phyloP scores from a whole-genome alignment of 2,329 filamentous ascomycete genomes.

The Conoideocrella luteorostrata region DNA sequence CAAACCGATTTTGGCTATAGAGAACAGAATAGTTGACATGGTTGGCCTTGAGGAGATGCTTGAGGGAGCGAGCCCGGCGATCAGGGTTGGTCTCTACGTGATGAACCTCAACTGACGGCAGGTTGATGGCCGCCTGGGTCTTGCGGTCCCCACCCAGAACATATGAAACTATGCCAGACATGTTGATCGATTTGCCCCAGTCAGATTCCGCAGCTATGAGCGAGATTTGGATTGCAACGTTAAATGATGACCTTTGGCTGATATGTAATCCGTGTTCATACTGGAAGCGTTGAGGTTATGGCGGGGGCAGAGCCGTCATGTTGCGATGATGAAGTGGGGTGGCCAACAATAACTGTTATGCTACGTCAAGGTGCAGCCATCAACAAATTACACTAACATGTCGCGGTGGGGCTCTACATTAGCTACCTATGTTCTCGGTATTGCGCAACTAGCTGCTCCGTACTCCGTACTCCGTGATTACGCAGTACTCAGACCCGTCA shows the following conservation, averaged over 20 bases:
- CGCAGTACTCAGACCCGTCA: too few relatives aligned
- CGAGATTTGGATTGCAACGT: background rate
- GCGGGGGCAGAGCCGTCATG: background rate
- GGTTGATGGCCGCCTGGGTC: slow-evolving; percentile 37
- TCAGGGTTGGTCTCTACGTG: slow-evolving; percentile 75
- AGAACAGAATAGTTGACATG: slow-evolving; percentile 84
- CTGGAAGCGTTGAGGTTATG: slow-evolving; percentile 4
- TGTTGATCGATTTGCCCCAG: slow-evolving; percentile 10
- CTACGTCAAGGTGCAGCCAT: too few relatives aligned
- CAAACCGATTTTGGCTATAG: slow-evolving; percentile 65
- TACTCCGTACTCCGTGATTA: too few relatives aligned
- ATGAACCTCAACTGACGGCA: slow-evolving; percentile 67
- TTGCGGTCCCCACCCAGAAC: slow-evolving; percentile 19
- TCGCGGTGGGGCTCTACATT: too few relatives aligned
- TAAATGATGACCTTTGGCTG: slow-evolving; percentile 1
- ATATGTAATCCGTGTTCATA: slow-evolving; percentile 18
- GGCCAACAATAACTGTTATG: too few relatives aligned
- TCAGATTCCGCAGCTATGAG: too few relatives aligned
- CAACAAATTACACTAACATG: too few relatives aligned
- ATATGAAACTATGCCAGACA: slow-evolving; percentile 29
- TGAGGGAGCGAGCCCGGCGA: slow-evolving; percentile 74
- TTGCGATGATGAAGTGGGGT: background rate
- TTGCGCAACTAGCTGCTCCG: too few relatives aligned
- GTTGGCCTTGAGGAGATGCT: slow-evolving; percentile 85
- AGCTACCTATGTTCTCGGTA: too few relatives aligned